Conservation (phyloP, 1,139 yeast genomes). For the Kodamaea fungicola region DNA sequence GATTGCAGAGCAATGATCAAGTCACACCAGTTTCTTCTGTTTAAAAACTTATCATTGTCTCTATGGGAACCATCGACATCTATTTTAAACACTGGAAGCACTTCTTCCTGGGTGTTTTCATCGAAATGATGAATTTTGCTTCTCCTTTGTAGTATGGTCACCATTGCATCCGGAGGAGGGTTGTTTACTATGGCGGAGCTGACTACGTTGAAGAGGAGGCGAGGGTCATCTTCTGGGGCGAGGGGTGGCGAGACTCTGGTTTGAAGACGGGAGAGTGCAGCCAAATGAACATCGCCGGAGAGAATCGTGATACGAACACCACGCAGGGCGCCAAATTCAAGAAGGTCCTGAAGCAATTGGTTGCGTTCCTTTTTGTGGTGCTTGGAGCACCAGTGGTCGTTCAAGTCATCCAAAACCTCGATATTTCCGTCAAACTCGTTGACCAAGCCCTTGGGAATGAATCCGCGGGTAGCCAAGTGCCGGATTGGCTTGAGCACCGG, state of each 20-base stretch:
- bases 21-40: constrained; percentile 75
- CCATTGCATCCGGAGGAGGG: constrained; percentile 91
- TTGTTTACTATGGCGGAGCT: constrained; percentile 89
- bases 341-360: constrained; percentile 50
- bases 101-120: constrained; percentile 68
- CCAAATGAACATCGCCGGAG: constrained; percentile 91
- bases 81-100: constrained; percentile 62
- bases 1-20: constrained; percentile 39
- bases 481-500: constrained; percentile 61
- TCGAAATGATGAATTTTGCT: constrained; percentile 67
- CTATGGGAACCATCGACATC: constrained; percentile 61
- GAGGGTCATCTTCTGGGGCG: constrained; percentile 66
- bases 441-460: constrained; percentile 60
- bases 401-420: constrained; percentile 85
- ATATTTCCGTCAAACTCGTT: constrained; percentile 91
- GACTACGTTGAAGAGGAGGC: constrained; percentile 77
- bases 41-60: constrained; percentile 58
- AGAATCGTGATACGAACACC: constrained; percentile 78
- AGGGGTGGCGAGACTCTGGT: constrained; percentile 40
- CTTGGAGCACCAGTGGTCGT: constrained; percentile 94
- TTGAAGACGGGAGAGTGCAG: constrained; percentile 76
- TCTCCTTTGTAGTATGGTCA: constrained; percentile 60
- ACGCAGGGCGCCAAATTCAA: constrained; percentile 57
- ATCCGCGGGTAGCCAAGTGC: constrained; percentile 64
- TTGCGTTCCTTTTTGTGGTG: constrained; percentile 81